These are phyloP conservation scores for Stevia rebaudiana DNA, from an alignment of 140 eudicot genomes.

Conservation along the genomic window DNA sequence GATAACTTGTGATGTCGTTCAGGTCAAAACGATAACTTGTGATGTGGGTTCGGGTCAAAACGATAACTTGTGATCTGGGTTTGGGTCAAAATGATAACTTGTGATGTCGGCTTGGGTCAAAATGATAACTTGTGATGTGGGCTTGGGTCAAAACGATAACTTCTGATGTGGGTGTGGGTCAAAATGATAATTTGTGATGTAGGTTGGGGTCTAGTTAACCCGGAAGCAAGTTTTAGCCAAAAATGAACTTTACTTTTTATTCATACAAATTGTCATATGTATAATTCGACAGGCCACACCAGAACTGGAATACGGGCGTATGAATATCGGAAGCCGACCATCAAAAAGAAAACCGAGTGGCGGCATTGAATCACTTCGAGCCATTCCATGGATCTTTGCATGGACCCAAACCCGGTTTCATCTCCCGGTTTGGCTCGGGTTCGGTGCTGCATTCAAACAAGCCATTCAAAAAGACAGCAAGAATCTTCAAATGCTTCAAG, in stretches of 20 bases:
- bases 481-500: conserved; percentile 74
- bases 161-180: no score
- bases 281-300: conserved; percentile 73
- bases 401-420: conserved; percentile 98
- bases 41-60: neutral
- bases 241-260: no score
- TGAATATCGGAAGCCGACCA: conserved; percentile 99
- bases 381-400: conserved; percentile 99
- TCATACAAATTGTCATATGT: neutral
- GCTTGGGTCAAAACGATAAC: neutral
- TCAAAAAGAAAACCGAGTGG: conserved; percentile 95
- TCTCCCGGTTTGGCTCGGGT: conserved; percentile 99
- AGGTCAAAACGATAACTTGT: neutral
- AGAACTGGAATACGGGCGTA: conserved; percentile 93
- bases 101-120: no score
- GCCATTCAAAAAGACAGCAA: conserved; percentile 56
- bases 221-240: no score
- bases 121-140: no score
- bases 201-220: no score
- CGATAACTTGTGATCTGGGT: no score
- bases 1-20: no score
- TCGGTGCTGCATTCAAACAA: conserved; percentile 90
- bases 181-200: no score
- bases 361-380: conserved; percentile 94
- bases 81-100: no score